Base-by-base conservation (phyloP, 768 basidiomycete genomes). In the Paxillus involutus region DNA sequence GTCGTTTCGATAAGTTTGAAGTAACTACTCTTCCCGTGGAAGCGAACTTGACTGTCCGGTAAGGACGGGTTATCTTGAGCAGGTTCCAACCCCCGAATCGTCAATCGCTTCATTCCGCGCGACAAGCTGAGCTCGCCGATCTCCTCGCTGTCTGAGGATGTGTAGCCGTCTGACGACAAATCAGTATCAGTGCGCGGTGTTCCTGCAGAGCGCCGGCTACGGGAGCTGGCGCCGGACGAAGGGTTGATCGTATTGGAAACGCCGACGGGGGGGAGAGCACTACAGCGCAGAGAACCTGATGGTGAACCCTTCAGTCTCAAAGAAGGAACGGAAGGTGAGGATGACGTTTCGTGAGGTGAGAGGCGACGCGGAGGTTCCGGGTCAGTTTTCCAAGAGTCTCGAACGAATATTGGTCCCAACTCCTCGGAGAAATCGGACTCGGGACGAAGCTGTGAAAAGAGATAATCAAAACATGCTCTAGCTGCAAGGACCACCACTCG, bases 11-110 rank as follows among this genome's bases (percentile, higher is more conserved):
- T 77, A 12, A 86, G 77, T 29, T 78, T 75, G 35, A 80, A 76
- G 13, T 74, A 74, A 59, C 82, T 85, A 63, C 82, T 85, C 59
- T 82, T 79, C 14, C 85, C 85, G 61, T 86, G 83, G 59, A 84
- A 88, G 26, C 84, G 66, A 47, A 77, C 73, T 53, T 75, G 70
- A 53, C 75, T 76, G 53, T 77, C 74, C 12, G 66, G 63, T 6
- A 66, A 56, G n/a, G 59, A 51, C 24, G 59, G 58, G 30, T 58
- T 55, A 50, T 74, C 72, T 21, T 73, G 68, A 12, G 74, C 71
- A 53, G 73, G 54, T 70, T 71, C 61, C 58, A 76, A 47, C 61
- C 72, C 68, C 53, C 78, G 61, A 49, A 76, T 50, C 46, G 72
- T 66, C 45, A 74, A 56, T 26, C 67, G 69, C 49, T 73, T 73